These are phyloP conservation scores for Penicillium pancosmium DNA, from an alignment of 495 filamentous ascomycete genomes.

Conservation along the genomic window DNA sequence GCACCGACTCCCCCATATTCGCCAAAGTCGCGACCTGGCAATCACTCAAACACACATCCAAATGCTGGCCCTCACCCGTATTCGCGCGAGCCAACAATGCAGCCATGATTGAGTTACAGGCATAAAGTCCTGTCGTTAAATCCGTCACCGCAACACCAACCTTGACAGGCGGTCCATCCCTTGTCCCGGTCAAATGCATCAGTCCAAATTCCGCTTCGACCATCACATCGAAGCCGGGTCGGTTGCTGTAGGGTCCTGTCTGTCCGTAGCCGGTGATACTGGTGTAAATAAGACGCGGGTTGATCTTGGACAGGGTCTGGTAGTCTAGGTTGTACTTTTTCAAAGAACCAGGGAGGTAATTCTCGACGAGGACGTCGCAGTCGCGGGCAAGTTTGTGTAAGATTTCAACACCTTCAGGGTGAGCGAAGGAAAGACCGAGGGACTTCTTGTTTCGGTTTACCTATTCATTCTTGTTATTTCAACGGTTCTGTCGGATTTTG, in stretches of 20 bases:
- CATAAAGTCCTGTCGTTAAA: constrained; percentile 88
- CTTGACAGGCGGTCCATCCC: constrained; percentile 91
- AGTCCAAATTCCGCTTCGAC: constrained; percentile 94
- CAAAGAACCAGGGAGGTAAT: constrained; percentile 84
- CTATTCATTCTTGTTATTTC: constrained; percentile 15
- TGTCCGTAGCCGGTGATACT: constrained; percentile 79
- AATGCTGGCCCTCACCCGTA: constrained; percentile 79
- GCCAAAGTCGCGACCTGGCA: constrained; percentile 88
- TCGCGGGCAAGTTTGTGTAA: constrained; percentile 76
- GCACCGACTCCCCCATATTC: constrained; percentile 86
- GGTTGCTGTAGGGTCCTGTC: constrained; percentile 81
- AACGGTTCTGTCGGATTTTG: neutral
- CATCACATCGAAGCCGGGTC: constrained; percentile 97
- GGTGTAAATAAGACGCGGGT: constrained; percentile 67
- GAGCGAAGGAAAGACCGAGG: constrained; percentile 82
- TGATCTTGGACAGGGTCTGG: constrained; percentile 70
- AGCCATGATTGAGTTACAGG: constrained; percentile 90
- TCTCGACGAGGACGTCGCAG: constrained; percentile 92
- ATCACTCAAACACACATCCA: constrained; percentile 86
- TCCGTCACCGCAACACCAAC: constrained; percentile 96
- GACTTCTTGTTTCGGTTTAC: constrained; percentile 89
- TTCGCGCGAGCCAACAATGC: constrained; percentile 69
- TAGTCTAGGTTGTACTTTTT: constrained; percentile 89
- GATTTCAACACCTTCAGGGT: constrained; percentile 75
- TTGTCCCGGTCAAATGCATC: constrained; percentile 91